These are phyloP conservation scores for Colletotrichum lindemuthianum DNA, from an alignment of 2,329 filamentous ascomycete genomes.

Conservation along the genomic window DNA sequence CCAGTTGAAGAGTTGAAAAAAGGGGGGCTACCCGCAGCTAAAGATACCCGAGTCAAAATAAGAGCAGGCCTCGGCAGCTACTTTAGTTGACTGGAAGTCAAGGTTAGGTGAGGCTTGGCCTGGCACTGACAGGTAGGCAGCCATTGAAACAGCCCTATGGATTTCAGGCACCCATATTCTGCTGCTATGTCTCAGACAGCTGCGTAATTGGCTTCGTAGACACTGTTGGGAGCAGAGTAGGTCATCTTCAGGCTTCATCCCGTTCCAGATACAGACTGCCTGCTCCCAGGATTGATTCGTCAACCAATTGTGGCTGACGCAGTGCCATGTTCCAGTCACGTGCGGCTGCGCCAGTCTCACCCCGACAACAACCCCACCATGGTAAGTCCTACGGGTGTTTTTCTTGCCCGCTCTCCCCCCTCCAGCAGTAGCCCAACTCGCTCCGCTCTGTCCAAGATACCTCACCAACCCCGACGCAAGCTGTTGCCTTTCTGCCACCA, in stretches of 20 bases:
- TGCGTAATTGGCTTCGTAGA: conserved; percentile 4
- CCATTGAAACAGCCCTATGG: conserved; percentile 3
- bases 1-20: not conserved
- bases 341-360: conserved; percentile 34
- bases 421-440: conserved; percentile 36
- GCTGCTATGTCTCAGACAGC: not conserved
- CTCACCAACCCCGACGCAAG: conserved; percentile 35
- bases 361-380: conserved; percentile 39
- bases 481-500: conserved; percentile 36
- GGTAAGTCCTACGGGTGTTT: conserved; percentile 31
- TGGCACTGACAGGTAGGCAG: conserved; percentile 17
- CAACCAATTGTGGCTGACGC: conserved; percentile 36
- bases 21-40: not conserved
- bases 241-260: not conserved
- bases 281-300: conserved; percentile 35
- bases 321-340: conserved; percentile 38
- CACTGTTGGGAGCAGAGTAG: not conserved
- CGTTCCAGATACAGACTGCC: conserved; percentile 10
- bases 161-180: conserved; percentile 9
- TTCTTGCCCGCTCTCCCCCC: conserved; percentile 37
- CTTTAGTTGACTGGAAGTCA: conserved; percentile 19
- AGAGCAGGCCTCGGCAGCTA: conserved; percentile 10
- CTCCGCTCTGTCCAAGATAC: conserved; percentile 36
- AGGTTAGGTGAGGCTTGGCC: conserved; percentile 4
- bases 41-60: not conserved